phyloP scores from a whole-genome alignment of 768 basidiomycete species.

The Rhizopogon sp. region DNA sequence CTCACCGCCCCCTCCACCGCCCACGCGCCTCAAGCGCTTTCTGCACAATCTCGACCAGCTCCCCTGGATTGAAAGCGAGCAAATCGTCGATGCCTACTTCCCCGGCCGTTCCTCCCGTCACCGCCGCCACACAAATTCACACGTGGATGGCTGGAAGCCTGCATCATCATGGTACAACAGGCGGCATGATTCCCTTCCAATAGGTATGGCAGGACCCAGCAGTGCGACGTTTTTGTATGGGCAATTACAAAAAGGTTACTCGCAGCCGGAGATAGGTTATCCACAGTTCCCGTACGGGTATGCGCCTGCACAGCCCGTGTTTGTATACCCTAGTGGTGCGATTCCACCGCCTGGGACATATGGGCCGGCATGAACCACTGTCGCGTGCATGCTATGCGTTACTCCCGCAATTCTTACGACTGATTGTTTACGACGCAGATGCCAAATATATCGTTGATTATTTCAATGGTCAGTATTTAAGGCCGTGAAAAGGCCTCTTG shows the following conservation, averaged over 20 bases:
- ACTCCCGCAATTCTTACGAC: too few species aligned
- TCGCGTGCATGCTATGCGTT: too few species aligned
- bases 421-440: neutral
- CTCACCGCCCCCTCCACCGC: slow-evolving; percentile 20
- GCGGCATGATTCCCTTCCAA: neutral
- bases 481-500: too few species aligned
- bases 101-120: slow-evolving; percentile 26
- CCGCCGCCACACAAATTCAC: slow-evolving; percentile 6
- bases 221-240: slow-evolving; percentile 10
- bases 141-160: slow-evolving; percentile 7
- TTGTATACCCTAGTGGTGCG: slow-evolving; percentile 12
- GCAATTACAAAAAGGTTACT: neutral
- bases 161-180: slow-evolving; percentile 26
- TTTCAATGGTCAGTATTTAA: neutral
- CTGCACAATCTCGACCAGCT: slow-evolving; percentile 30
- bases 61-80: slow-evolving; percentile 39
- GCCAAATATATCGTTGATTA: neutral
- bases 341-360: slow-evolving; percentile 8
- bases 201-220: slow-evolving; percentile 21
- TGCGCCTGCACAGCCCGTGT: slow-evolving; percentile 9
- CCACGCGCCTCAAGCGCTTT: slow-evolving; percentile 32
- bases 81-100: slow-evolving; percentile 41
- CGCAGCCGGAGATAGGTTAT: neutral
- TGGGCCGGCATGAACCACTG: too few species aligned
- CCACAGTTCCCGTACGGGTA: slow-evolving; percentile 21